Evolutionary conservation across 1,284 basidiomycete species (phyloP).

Genomic region (Hemileia vastatrix): DNA sequence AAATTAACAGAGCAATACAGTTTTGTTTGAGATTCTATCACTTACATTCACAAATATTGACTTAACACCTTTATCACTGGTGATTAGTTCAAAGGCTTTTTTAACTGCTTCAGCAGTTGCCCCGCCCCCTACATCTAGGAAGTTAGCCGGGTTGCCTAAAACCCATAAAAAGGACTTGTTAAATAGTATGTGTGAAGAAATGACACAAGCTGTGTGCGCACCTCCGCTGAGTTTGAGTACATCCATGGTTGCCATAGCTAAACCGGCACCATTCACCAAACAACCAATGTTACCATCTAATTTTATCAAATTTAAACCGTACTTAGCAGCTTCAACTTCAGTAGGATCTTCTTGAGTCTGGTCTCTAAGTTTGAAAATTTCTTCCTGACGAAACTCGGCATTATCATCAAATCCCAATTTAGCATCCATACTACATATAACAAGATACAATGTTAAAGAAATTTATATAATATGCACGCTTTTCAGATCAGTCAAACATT

Average conservation of each 20-base stretch:
- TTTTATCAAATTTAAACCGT: constrained; percentile 98
- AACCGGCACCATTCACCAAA: constrained; percentile 94
- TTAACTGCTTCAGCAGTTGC: constrained; percentile 98
- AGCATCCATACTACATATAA: constrained; percentile 78
- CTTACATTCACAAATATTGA: constrained; percentile 88
- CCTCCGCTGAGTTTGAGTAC: constrained; percentile 90
- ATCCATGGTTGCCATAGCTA: constrained; percentile 99
- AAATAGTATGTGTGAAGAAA: constrained; percentile 21
- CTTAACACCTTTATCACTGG: constrained; percentile 83
- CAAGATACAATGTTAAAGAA: constrained; percentile 14
- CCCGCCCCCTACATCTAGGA: constrained; percentile 94
- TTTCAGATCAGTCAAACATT: too few relatives aligned
- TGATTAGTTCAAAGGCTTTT: constrained; percentile 94
- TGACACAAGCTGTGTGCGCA: neutral
- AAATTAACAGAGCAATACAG: neutral
- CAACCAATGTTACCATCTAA: constrained; percentile 96
- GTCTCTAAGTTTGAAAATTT: constrained; percentile 82
- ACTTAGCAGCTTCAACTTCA: constrained; percentile 68
- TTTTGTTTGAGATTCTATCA: neutral
- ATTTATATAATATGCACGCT: constrained; percentile 20
- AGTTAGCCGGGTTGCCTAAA: constrained; percentile 74
- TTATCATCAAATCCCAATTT: constrained; percentile 99
- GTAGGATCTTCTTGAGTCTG: constrained; percentile 90
- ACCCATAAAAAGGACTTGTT: neutral
- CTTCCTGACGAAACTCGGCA: constrained; percentile 91